phyloP scores from a whole-genome alignment of 2,329 filamentous ascomycete species.

The Thermoascus crustaceus region DNA sequence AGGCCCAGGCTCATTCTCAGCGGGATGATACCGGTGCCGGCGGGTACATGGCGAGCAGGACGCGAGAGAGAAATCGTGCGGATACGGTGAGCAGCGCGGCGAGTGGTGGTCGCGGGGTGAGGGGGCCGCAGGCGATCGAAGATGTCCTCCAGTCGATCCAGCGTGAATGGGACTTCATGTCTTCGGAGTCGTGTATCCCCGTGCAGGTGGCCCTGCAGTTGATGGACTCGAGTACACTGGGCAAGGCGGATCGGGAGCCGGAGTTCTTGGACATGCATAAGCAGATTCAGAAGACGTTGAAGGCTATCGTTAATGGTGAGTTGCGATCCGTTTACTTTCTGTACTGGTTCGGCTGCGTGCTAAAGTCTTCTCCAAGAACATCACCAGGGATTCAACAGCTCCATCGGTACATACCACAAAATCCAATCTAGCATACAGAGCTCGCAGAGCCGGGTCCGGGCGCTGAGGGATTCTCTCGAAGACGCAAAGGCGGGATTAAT shows the following conservation, averaged over 20 bases:
- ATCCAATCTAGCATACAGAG: constrained; percentile 88
- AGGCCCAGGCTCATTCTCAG: too few relatives aligned
- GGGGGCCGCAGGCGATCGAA: constrained; percentile 29
- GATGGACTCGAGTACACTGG: constrained; percentile 87
- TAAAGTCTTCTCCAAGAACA: constrained; percentile 53
- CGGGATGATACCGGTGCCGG: too few relatives aligned
- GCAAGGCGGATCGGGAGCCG: constrained; percentile 77
- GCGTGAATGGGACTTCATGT: constrained; percentile 86
- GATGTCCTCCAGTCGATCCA: constrained; percentile 74
- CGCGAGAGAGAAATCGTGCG: constrained; percentile 14
- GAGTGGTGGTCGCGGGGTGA: constrained; percentile 10
- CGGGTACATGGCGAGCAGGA: too few relatives aligned
- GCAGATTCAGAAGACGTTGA: constrained; percentile 86
- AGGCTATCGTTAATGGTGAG: constrained; percentile 76
- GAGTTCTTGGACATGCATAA: constrained; percentile 77
- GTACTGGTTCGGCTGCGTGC: not conserved
- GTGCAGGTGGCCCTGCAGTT: constrained; percentile 92
- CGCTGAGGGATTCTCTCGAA: constrained; percentile 73
- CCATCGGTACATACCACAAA: constrained; percentile 97
- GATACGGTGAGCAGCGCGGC: too few relatives aligned
- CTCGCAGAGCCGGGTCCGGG: constrained; percentile 77
- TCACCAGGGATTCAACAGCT: constrained; percentile 98
- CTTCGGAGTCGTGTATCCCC: constrained; percentile 76
- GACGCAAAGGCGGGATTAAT: constrained; percentile 74
- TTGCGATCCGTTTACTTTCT: constrained; percentile 3